A percentile compares a stretch with the other conserved stretches of the same genome.
phyloP scores from a whole-genome alignment of 1,284 basidiomycete species.

The Papiliotrema flavescens region DNA sequence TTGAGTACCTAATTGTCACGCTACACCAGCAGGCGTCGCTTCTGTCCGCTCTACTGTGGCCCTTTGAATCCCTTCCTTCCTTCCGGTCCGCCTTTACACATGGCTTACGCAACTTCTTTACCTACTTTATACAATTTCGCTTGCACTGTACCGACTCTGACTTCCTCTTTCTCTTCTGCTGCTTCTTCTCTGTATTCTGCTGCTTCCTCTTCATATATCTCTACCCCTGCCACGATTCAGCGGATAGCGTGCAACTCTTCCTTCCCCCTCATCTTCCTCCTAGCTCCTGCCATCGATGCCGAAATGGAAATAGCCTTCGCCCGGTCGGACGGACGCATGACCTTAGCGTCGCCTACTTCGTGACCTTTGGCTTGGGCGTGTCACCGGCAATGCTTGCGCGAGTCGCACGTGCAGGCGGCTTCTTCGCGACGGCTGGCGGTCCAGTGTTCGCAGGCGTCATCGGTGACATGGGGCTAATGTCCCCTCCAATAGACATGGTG shows the following conservation, averaged over 20 bases:
- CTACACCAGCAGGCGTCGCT: too few species aligned
- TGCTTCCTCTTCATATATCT: too few species aligned
- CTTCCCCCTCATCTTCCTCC: neutral
- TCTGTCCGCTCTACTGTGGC: neutral
- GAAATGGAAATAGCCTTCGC: neutral
- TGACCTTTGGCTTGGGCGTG: neutral
- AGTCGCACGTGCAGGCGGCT: neutral
- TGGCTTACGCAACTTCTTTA: too few species aligned
- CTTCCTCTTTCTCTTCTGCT: too few species aligned
- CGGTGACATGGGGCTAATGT: constrained; percentile 7
- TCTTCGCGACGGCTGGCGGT: neutral
- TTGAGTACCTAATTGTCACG: neutral
- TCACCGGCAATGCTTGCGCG: constrained; percentile 6
- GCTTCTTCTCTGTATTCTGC: too few species aligned
- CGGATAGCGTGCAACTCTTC: too few species aligned
- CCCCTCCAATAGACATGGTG: constrained; percentile 23
- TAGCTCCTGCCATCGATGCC: neutral
- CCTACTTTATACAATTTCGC: too few species aligned
- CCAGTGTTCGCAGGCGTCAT: neutral
- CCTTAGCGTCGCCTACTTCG: neutral
- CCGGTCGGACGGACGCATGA: too few species aligned
- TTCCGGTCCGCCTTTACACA: neutral
- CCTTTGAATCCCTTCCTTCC: neutral
- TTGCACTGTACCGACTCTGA: too few species aligned
- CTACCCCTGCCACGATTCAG: too few species aligned